These are phyloP conservation scores for Verbascum thapsus DNA, from an alignment of 257 asterid species.

Conservation along the genomic window DNA sequence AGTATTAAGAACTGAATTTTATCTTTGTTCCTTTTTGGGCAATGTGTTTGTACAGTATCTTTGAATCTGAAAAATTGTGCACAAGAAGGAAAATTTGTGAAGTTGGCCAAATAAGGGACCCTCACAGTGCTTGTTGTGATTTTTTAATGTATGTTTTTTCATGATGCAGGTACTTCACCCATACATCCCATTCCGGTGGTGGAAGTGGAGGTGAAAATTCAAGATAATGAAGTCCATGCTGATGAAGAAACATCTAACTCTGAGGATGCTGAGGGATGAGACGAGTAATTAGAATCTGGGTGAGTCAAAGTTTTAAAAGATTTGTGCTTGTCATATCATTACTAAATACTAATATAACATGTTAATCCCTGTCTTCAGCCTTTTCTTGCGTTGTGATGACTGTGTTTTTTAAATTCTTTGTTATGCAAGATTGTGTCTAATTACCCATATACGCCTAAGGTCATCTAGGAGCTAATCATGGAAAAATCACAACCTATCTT, in stretches of 20 bases:
- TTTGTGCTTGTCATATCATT: slow-evolving; percentile 1
- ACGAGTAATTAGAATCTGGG: slow-evolving; percentile 25
- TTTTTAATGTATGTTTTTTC: not conserved
- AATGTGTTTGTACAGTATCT: too few relatives aligned
- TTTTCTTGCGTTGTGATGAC: not conserved
- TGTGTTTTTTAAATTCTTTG: too few relatives aligned
- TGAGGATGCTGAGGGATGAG: slow-evolving; percentile 43
- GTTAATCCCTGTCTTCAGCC: too few relatives aligned
- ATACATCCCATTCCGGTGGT: slow-evolving; percentile 35
- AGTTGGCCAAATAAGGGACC: not conserved
- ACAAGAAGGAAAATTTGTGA: not conserved
- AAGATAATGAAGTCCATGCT: slow-evolving; percentile 23
- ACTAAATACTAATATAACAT: too few relatives aligned
- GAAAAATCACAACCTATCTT: too few relatives aligned
- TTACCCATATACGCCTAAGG: too few relatives aligned
- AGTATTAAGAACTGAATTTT: too few relatives aligned
- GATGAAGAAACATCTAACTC: slow-evolving; percentile 24
- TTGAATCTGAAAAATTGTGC: not conserved
- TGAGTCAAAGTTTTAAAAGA: slow-evolving; percentile 20
- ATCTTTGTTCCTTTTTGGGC: too few relatives aligned
- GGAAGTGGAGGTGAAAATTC: slow-evolving; percentile 28
- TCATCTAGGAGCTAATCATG: too few relatives aligned
- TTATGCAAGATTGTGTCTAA: too few relatives aligned
- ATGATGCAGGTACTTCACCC: slow-evolving; percentile 41
- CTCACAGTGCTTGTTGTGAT: slow-evolving; percentile 1